Evolutionary conservation across 805 yeast genomes (phyloP).

Genomic region (Candida jianshihensis): DNA sequence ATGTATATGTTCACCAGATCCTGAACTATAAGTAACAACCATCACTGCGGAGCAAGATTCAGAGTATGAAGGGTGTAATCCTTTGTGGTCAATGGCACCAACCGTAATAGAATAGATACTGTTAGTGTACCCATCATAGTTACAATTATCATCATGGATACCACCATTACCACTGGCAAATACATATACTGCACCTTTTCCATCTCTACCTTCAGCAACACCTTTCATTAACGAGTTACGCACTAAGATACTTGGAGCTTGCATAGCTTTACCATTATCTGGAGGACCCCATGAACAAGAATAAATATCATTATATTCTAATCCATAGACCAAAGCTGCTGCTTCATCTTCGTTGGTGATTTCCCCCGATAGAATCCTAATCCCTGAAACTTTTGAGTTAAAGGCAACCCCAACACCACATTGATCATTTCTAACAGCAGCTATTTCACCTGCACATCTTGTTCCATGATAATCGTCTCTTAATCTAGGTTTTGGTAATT

Average conservation of each 20-base stretch:
- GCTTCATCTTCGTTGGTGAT: constrained; percentile 89
- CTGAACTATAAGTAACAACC: constrained; percentile 90
- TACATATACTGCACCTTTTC: constrained; percentile 83
- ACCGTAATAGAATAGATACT: constrained; percentile 92
- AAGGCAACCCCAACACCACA: constrained; percentile 99
- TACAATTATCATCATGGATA: constrained; percentile 76
- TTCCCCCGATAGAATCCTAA: constrained; percentile 77
- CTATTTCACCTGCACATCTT: constrained; percentile 96
- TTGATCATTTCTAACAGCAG: constrained; percentile 69
- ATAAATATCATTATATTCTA: constrained; percentile 84
- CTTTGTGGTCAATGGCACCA: constrained; percentile 85
- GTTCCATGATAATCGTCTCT: constrained; percentile 91
- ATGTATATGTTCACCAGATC: constrained; percentile 82
- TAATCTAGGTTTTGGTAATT: constrained; percentile 74
- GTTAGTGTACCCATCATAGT: constrained; percentile 95
- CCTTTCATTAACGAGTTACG: constrained; percentile 82
- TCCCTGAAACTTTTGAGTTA: constrained; percentile 78
- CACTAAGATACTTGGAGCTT: constrained; percentile 75
- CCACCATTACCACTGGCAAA: constrained; percentile 98
- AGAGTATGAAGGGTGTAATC: constrained; percentile 81
- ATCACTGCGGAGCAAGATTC: constrained; percentile 93
- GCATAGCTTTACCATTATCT: constrained; percentile 84
- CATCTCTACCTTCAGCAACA: constrained; percentile 68
- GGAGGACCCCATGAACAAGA: constrained; percentile 99
- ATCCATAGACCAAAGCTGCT: constrained; percentile 70